These are phyloP conservation scores for Actinomucor elegans DNA, from an alignment of 371 early-diverging fungal species.

Conservation along the genomic window DNA sequence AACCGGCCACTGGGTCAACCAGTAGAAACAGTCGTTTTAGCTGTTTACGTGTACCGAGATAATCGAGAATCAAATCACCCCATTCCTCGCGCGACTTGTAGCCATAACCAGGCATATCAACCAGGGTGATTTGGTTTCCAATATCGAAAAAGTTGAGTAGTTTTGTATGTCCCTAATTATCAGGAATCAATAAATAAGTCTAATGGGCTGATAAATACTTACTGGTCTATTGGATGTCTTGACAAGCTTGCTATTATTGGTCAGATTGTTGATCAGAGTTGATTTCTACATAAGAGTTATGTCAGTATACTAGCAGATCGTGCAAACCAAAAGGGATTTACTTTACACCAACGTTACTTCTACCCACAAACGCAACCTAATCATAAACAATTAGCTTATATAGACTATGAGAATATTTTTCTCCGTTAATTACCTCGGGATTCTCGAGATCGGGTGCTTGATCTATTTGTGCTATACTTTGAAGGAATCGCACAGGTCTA, in stretches of 20 bases:
- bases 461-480: slow-evolving; percentile 32
- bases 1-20: slow-evolving; percentile 67
- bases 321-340: no score
- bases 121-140: slow-evolving; percentile 57
- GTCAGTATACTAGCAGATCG: no score
- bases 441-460: slow-evolving; percentile 28
- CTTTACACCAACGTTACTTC: slow-evolving; percentile 73
- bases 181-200: no score
- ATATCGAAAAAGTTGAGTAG: slow-evolving; percentile 71
- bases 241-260: slow-evolving; percentile 60
- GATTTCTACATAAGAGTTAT: slow-evolving; percentile 73
- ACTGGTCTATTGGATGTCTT: slow-evolving; percentile 76
- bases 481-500: slow-evolving; percentile 41
- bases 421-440: slow-evolving; percentile 29
- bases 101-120: slow-evolving; percentile 86
- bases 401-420: not conserved
- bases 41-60: slow-evolving; percentile 58
- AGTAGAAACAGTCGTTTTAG: slow-evolving; percentile 65
- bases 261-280: slow-evolving; percentile 66
- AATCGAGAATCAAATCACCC: slow-evolving; percentile 70
- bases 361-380: slow-evolving; percentile 73
- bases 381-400: not conserved
- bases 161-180: slow-evolving; percentile 67
- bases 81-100: slow-evolving; percentile 71
- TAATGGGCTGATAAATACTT: no score